Evolutionary conservation across 306 rosid genomes (phyloP).

Genomic region (Vicia villosa): DNA sequence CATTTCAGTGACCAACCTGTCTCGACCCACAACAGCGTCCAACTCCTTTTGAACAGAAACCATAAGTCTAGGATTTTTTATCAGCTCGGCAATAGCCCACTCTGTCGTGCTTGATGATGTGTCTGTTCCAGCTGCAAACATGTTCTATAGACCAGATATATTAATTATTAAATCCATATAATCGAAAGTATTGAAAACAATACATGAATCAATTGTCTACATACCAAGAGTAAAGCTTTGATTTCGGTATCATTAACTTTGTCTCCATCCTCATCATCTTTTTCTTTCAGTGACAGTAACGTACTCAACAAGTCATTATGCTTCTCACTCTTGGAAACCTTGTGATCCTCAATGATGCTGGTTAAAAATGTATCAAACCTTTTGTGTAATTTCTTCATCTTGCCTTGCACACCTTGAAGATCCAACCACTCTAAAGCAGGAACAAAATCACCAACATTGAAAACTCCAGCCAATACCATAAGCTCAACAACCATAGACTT

Average conservation of each 20-base stretch:
- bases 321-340: slow-evolving; percentile 22
- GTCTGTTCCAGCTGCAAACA: slow-evolving; percentile 80
- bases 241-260: slow-evolving; percentile 63
- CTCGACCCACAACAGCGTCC: slow-evolving; percentile 59
- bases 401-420: slow-evolving; percentile 58
- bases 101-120: slow-evolving; percentile 83
- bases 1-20: slow-evolving; percentile 51
- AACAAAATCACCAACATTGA: slow-evolving; percentile 72
- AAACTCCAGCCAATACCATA: slow-evolving; percentile 68
- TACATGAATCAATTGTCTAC: background rate
- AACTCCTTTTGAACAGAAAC: slow-evolving; percentile 58
- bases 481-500: slow-evolving; percentile 70
- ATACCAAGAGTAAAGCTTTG: slow-evolving; percentile 74
- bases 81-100: slow-evolving; percentile 73
- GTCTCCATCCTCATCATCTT: slow-evolving; percentile 35
- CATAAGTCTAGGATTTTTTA: slow-evolving; percentile 53
- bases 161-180: too few relatives aligned
- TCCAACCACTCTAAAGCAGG: slow-evolving; percentile 69
- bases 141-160: slow-evolving; percentile 36
- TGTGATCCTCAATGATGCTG: slow-evolving; percentile 58
- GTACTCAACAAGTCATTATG: slow-evolving; percentile 59
- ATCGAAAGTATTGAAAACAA: too few relatives aligned
- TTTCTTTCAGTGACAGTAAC: slow-evolving; percentile 54
- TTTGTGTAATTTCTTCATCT: slow-evolving; percentile 66
- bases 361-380: slow-evolving; percentile 65